Evolutionary conservation across 768 basidiomycete species (phyloP), one percentile per base, ranked within the genome.

Genomic region (Lactarius hatsudake): DNA sequence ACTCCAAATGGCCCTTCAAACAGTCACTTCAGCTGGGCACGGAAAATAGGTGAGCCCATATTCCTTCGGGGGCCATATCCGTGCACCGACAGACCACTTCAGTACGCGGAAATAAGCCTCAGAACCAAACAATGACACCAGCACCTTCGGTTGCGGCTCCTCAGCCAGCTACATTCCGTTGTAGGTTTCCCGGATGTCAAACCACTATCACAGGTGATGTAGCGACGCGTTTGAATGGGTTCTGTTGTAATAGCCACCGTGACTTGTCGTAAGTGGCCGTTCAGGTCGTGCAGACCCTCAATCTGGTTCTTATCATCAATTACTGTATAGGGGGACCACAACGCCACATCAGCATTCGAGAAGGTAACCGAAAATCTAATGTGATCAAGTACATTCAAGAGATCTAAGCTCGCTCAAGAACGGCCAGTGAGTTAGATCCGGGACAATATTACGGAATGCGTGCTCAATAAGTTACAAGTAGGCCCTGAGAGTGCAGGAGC

Each of bases 191-290:
- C 5, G 48, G 5, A 12, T 66, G 65, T 57, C 30, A 5, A 30
- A 4, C 4, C 4, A 30, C 30, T 4, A 2, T 15, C 32, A 30
- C 32, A 32, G 5, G 23, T 51, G 23, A 51, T 5, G 20, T 13
- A 30, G 17, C 36, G 13, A 34, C 12, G 4, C 34, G 54, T 23
- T 36, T 48, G 20, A 28, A n/a, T 32, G 65, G 65, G 20, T 66
- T 66, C 55, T 66, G 65, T 32, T n/a, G 43, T 28, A 17, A 62
- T 10, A 0, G 5, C 4, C 55, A 66, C 10, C 36, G 36, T 36
- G 36, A 36, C 20, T 48, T 17, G 36, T 40, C 34, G 60, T 10
- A 61, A 15, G 42, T 65, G 30, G 26, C 5, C 3, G 36, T 65
- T 20, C 15, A n/a, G 4, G 30, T 23, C 23, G n/a, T 51, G 23